Evolutionary conservation across 129 eudicot genomes (phyloP).

Genomic region (Chrysanthemum seticuspe): DNA sequence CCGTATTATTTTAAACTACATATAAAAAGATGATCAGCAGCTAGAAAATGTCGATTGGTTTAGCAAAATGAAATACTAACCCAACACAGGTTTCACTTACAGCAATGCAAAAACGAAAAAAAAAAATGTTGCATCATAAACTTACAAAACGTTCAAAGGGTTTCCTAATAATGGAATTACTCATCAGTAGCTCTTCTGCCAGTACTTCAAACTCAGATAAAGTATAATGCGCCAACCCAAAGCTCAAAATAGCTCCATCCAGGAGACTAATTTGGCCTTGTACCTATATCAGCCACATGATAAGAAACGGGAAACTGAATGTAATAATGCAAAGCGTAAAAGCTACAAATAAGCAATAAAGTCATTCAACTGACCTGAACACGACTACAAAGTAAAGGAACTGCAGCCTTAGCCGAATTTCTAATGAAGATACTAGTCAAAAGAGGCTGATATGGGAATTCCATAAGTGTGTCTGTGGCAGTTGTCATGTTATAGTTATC

Average conservation of each 20-base stretch:
- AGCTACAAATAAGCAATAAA: too few relatives aligned
- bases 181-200: too few relatives aligned
- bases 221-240: too few relatives aligned
- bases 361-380: too few relatives aligned
- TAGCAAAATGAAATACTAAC: background rate
- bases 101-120: background rate
- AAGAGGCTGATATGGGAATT: slow-evolving; percentile 83
- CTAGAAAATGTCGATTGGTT: background rate
- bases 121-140: too few relatives aligned
- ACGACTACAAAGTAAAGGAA: slow-evolving; percentile 93
- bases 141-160: slow-evolving; percentile 87
- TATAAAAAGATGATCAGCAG: background rate
- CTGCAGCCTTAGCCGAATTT: slow-evolving; percentile 78
- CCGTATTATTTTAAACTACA: background rate
- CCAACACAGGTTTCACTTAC: background rate
- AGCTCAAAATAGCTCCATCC: too few relatives aligned
- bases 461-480: slow-evolving; percentile 73
- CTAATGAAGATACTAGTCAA: slow-evolving; percentile 71
- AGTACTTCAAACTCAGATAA: too few relatives aligned
- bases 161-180: too few relatives aligned
- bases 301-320: too few relatives aligned
- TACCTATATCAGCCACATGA: too few relatives aligned
- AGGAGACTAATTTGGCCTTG: too few relatives aligned
- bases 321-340: too few relatives aligned
- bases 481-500: slow-evolving; percentile 71